Conservation (phyloP, 2,329 filamentous ascomycete genomes). For the Chaetomium olivaceum region DNA sequence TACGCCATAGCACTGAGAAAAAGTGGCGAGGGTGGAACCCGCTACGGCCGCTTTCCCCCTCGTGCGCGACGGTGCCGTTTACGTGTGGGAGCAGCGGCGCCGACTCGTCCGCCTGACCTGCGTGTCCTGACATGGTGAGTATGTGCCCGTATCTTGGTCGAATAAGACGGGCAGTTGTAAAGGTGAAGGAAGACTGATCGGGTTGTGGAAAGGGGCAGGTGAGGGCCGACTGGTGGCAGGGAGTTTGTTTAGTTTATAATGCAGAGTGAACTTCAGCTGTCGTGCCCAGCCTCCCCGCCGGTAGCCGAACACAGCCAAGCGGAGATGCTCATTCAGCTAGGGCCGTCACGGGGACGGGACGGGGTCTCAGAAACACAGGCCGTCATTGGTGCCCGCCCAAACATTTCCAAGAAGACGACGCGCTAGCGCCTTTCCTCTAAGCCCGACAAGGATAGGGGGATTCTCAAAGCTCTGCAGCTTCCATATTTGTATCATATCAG, state of each 20-base stretch:
- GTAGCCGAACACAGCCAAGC: background rate
- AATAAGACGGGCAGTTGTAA: background rate
- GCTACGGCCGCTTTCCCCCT: slow-evolving; percentile 66
- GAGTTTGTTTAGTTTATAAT: background rate
- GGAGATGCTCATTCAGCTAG: background rate
- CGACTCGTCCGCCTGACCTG: background rate
- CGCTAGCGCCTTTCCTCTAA: background rate
- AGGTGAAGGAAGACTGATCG: background rate
- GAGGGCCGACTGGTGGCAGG: background rate
- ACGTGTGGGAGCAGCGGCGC: slow-evolving; percentile 3
- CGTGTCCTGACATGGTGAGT: background rate
- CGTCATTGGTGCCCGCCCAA: background rate
- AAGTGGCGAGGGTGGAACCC: slow-evolving; percentile 67
- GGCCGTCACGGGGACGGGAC: background rate
- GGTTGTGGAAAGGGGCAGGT: background rate
- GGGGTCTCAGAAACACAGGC: background rate
- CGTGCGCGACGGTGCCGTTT: slow-evolving; percentile 16
- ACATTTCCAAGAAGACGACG: background rate
- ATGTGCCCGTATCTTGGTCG: background rate
- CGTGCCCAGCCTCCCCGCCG: background rate
- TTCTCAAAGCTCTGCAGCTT: too few relatives aligned
- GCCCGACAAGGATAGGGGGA: background rate
- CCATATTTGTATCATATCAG: background rate
- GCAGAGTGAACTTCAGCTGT: background rate
- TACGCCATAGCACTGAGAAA: slow-evolving; percentile 61